These are phyloP conservation scores for Linnemannia zychae DNA, from an alignment of 192 early-diverging fungal species.

Conservation along the genomic window DNA sequence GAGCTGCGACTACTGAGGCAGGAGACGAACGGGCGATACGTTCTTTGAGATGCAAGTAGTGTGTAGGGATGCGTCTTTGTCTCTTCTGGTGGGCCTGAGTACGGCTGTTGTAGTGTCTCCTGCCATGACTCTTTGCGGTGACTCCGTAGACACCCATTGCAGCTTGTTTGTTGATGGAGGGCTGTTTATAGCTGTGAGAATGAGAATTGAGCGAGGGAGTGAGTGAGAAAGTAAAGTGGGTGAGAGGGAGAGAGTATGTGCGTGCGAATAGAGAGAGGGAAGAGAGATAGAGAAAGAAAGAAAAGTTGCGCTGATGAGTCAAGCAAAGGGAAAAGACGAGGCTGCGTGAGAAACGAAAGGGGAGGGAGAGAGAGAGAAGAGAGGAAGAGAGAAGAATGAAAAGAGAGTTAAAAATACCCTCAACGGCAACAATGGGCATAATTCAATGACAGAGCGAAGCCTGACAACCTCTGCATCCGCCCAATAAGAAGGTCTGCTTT, in stretches of 20 bases:
- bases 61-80: background rate
- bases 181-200: background rate
- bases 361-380: background rate
- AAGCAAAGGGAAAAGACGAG: background rate
- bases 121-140: background rate
- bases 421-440: too few species aligned
- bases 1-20: too few species aligned
- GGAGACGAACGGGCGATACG: constrained; percentile 28
- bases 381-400: background rate
- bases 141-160: constrained; percentile 13
- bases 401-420: background rate
- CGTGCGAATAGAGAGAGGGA: background rate
- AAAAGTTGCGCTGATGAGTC: background rate
- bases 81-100: background rate
- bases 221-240: background rate
- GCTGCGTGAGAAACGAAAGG: background rate
- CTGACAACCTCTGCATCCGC: too few species aligned
- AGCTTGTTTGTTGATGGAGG: background rate
- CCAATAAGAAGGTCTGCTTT: too few species aligned
- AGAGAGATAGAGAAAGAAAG: background rate
- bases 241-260: background rate
- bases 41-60: constrained; percentile 28
- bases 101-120: background rate
- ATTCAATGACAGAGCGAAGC: too few species aligned
- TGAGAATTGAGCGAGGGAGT: background rate